A percentile compares a stretch with the other conserved stretches of the same genome.
Evolutionary conservation across 805 yeast species (phyloP).

Genomic region (Schwanniomyces yamadae): DNA sequence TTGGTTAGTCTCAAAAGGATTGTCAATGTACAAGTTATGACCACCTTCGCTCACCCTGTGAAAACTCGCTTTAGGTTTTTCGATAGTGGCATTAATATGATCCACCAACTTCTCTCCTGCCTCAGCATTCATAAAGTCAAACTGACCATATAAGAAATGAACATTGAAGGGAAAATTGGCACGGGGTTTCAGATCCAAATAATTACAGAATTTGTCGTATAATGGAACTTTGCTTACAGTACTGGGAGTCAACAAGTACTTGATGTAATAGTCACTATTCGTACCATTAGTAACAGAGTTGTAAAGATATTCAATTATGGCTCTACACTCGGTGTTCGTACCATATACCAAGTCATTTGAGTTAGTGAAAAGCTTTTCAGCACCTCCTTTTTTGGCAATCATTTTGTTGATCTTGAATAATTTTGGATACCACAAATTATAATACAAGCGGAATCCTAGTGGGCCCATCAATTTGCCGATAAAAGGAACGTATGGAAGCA

Average conservation of each 20-base stretch:
- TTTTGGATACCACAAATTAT: constrained; percentile 40
- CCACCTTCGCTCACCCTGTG: constrained; percentile 37
- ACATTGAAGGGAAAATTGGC: constrained; percentile 36
- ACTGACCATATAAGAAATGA: constrained; percentile 62
- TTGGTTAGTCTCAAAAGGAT: constrained; percentile 42
- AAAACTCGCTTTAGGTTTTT: constrained; percentile 20
- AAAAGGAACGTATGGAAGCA: constrained; percentile 46
- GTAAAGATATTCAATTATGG: constrained; percentile 41
- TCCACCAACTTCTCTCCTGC: constrained; percentile 46
- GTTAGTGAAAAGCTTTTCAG: constrained; percentile 19
- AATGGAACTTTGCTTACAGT: constrained; percentile 66
- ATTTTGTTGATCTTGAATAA: constrained; percentile 40
- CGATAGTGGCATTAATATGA: constrained; percentile 18
- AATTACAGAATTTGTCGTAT: constrained; percentile 49
- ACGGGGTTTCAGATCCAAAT: constrained; percentile 17
- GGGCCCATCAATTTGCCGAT: constrained; percentile 47
- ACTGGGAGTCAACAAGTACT: constrained; percentile 53
- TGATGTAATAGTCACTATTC: constrained; percentile 41
- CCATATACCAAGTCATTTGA: constrained; percentile 37
- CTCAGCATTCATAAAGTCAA: constrained; percentile 68
- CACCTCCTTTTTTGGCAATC: constrained; percentile 31
- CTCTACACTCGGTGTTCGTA: constrained; percentile 32
- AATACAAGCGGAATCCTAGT: constrained; percentile 36
- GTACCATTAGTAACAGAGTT: constrained; percentile 41
- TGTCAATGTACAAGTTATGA: constrained; percentile 44